Evolutionary conservation across 805 yeast species (phyloP), one percentile per base, ranked within the genome.

Genomic region (Yamadazyma laniorum): DNA sequence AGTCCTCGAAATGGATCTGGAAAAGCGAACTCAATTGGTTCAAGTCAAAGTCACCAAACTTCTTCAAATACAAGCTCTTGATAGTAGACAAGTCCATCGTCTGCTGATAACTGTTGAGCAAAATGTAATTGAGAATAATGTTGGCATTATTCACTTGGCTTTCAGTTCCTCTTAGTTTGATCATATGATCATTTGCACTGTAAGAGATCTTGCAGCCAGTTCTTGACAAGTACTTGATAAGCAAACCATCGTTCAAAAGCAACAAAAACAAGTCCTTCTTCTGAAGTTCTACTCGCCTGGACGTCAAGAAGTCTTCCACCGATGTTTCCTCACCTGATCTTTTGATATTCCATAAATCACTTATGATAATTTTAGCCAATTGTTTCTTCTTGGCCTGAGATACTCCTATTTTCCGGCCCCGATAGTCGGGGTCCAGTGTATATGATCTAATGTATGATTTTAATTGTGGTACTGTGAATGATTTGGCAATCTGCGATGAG

Each of bases 81-180:
- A 65, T 42, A 14, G 47, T 34, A n/a, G 48, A 30, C 35, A 72
- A 48, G 44, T 70, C 65, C 5, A 72, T 34, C n/a, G 46, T 55
- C 21, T 58, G 60, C 8, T 51, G 49, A 19, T 47, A 44, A 4
- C 61, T 48, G 1, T 53, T 46, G 12, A 55, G 59, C 32, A 72
- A 48, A 19, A 59, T 53, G 3, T 56, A 48, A 26, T 52, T 52
- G 32, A 73, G 50, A n/a, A 64, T 58, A 22, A 75, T 65, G 38
- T 61, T 58, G 15, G 76, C 74, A 59, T 70, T 74, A 18, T 61
- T 57, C 25, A 67, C 57, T 25, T 74, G 75, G 15, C 53, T 45
- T 5, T 53, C 58, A 0, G 75, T 65, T 6, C 77, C 73, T n/a
- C 55, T 43, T 12, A 75, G 56, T 7, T 57, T 44, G 14, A 75